Base-by-base conservation (phyloP, 2,329 filamentous ascomycete species). In the Lomentospora prolificans region DNA sequence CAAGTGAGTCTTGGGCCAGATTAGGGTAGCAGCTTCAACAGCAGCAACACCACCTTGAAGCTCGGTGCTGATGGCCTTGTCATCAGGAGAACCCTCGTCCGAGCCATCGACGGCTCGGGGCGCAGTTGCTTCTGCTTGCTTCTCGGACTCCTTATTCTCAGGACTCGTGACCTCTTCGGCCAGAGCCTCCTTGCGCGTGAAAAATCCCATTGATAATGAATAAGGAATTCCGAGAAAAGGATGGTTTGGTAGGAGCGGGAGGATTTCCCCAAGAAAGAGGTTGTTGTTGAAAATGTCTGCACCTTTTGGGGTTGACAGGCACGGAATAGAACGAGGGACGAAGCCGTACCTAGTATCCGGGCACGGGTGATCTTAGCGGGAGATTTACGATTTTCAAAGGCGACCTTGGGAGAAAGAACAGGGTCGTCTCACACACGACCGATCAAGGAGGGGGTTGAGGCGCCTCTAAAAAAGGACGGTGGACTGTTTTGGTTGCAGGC, bases 1-100 rank as follows among this genome's bases (percentile, higher is more conserved):
- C 12, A 77, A 64, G 24, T 70, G 64, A 2, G 63, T 61, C 46
- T 62, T 69, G 1, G 69, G 69, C 71, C 71, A 76, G 14, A 69
- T 65, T 7, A 64, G 61, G 3, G 72, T 71, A 30, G 69, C 66
- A 24, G 70, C 71, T 57, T 76, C 68, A 36, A 73, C 68, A 36
- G 68, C 63, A 55, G 67, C 66, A 33, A 74, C 70, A 55, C 72
- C 70, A 19, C 64, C 58, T 60, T 72, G 64, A 25, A 62, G 62
- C 22, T 62, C 58, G 19, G 57, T 50, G 44, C 62, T 57, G 33
- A 48, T 48, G 22, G 14, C 19, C 22, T 25, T 22, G 8, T 22
- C 22, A 12, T 48, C 10, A 4, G 19, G 6, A 25, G 44, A 48
- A 9, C 12, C n/a, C 17, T 48, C 44, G 7, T 48, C n/a, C 22